A percentile compares a stretch with the other conserved stretches of the same genome.
phyloP scores from a whole-genome alignment of 1,284 basidiomycete species.

The Tranzscheliella williamsii region DNA sequence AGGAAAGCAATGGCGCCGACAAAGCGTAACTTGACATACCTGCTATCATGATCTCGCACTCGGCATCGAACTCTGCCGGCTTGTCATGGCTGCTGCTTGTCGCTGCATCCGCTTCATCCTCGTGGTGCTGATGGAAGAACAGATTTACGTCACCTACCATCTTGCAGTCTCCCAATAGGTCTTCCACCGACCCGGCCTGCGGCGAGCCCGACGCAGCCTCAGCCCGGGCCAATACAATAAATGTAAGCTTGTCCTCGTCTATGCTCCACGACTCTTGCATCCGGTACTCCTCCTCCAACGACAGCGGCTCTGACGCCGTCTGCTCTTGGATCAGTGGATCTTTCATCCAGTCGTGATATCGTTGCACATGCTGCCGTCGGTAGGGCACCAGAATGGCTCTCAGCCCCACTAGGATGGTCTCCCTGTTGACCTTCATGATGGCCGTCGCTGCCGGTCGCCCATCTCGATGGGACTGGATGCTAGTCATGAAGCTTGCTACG shows the following conservation, averaged over 20 bases:
- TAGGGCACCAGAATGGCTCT: constrained; percentile 76
- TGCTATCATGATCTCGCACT: constrained; percentile 82
- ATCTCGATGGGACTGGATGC: no score
- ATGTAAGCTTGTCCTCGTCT: constrained; percentile 90
- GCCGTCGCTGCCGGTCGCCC: no score
- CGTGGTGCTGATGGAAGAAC: constrained; percentile 66
- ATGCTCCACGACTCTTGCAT: constrained; percentile 89
- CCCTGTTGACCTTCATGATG: constrained; percentile 72
- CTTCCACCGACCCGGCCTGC: constrained; percentile 7
- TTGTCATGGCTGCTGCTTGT: not conserved
- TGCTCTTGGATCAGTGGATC: constrained; percentile 73
- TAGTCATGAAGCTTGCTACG: no score
- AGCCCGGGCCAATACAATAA: constrained; percentile 72
- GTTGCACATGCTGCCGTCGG: constrained; percentile 34
- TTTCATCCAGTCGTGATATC: constrained; percentile 89
- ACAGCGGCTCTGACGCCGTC: constrained; percentile 84
- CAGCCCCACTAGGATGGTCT: constrained; percentile 69
- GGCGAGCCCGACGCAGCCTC: not conserved
- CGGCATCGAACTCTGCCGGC: constrained; percentile 66
- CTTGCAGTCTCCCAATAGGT: constrained; percentile 46
- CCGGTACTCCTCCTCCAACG: constrained; percentile 79
- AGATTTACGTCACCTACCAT: constrained; percentile 95
- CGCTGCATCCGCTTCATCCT: constrained; percentile 22
- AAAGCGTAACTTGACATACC: no score
- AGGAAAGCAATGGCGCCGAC: no score